These are phyloP conservation scores for Hsuehochloa calcarea DNA, from an alignment of 176 grass and related monocot species.

Conservation along the genomic window DNA sequence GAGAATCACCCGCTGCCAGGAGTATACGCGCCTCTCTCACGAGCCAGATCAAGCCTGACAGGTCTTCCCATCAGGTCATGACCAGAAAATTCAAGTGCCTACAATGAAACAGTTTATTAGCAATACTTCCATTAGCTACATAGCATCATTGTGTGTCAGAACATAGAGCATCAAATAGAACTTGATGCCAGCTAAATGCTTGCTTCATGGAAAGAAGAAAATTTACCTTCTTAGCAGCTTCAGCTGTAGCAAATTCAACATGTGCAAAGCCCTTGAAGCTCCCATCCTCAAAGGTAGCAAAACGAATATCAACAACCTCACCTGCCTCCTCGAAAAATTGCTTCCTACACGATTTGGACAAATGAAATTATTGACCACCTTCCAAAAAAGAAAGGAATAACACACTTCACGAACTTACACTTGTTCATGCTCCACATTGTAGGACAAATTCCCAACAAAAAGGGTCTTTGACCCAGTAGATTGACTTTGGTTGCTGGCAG, in stretches of 20 bases:
- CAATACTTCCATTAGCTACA: neutral
- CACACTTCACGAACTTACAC: conserved; percentile 50
- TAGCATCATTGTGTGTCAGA: neutral
- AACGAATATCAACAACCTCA: conserved; percentile 56
- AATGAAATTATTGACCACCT: neutral
- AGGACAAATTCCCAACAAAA: conserved; percentile 69
- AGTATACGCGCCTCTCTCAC: conserved; percentile 43
- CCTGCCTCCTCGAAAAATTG: conserved; percentile 66
- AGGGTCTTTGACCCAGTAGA: conserved; percentile 51
- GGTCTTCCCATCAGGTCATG: conserved; percentile 54
- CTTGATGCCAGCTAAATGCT: neutral
- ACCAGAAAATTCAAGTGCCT: conserved; percentile 59
- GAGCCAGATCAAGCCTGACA: conserved; percentile 58
- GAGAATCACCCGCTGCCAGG: conserved; percentile 52
- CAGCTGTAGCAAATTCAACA: conserved; percentile 70
- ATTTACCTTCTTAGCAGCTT: conserved; percentile 67
- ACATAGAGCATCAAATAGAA: neutral
- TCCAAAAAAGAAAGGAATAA: neutral
- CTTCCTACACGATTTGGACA: conserved; percentile 32
- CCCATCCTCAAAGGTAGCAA: conserved; percentile 45
- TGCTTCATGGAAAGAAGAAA: neutral
- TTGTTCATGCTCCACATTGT: conserved; percentile 38
- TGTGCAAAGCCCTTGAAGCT: conserved; percentile 60
- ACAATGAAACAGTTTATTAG: neutral
- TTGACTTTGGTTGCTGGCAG: conserved; percentile 44